Evolutionary conservation across 1,284 basidiomycete species (phyloP).

Genomic region (Cryptococcus sp.): DNA sequence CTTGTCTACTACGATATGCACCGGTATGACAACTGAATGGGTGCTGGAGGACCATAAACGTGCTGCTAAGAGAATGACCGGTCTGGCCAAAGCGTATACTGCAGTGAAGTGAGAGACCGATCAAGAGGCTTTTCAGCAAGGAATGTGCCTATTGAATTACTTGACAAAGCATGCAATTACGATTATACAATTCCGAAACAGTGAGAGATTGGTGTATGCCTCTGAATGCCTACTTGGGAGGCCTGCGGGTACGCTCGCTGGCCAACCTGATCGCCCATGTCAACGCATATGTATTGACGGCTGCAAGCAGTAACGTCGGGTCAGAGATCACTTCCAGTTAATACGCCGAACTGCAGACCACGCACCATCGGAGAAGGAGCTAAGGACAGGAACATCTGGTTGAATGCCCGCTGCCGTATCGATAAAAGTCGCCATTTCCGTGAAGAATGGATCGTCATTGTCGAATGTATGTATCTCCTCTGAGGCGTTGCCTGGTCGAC

Average conservation of each 20-base stretch:
- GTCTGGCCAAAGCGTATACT: too few relatives aligned
- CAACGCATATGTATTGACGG: slow-evolving; percentile 74
- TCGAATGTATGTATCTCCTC: slow-evolving; percentile 62
- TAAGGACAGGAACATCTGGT: slow-evolving; percentile 28
- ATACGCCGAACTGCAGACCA: not conserved
- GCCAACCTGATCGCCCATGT: slow-evolving; percentile 26
- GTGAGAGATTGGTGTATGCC: too few relatives aligned
- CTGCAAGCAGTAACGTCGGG: slow-evolving; percentile 2
- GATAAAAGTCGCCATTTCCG: slow-evolving; percentile 80
- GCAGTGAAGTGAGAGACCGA: too few relatives aligned
- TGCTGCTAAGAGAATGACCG: too few relatives aligned
- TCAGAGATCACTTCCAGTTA: too few relatives aligned
- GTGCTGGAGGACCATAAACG: too few relatives aligned
- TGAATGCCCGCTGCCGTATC: slow-evolving; percentile 57
- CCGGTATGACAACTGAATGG: too few relatives aligned
- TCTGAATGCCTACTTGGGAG: not conserved
- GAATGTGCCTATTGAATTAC: too few relatives aligned
- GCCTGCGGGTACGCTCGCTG: slow-evolving; percentile 18
- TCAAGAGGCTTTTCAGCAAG: too few relatives aligned
- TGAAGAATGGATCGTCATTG: slow-evolving; percentile 91
- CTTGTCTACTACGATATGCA: too few relatives aligned
- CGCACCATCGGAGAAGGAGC: slow-evolving; percentile 59
- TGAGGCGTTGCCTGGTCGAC: slow-evolving; percentile 73
- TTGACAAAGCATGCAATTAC: too few relatives aligned
- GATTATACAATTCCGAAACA: too few relatives aligned